Base-by-base conservation (phyloP, 306 rosid species). In the Trichosanthes cucumerina region DNA sequence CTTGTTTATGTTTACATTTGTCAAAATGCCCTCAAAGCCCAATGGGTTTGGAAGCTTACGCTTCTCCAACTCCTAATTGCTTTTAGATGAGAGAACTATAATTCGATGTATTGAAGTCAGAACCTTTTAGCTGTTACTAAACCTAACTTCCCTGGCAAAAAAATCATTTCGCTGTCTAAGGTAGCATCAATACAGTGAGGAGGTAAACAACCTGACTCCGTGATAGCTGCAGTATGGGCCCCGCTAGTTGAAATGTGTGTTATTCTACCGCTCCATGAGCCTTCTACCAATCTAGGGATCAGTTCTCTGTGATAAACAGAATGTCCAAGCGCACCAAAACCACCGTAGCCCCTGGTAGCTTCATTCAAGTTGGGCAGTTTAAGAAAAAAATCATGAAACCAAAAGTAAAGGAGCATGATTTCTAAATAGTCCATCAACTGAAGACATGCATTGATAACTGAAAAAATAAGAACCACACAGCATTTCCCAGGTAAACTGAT, bases 261-360 rank as follows among this genome's bases (percentile, higher is more conserved):
- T 78, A 95, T 88, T 72, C 82, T 78, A 63, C 88, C 93, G 50
- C 82, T 84, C 98, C 97, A 95, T 13, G 93, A 81, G 79, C 93
- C 99, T 87, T 87, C 86, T 59, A 92, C 99, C 85, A 92, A 79
- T 81, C 91, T 89, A 79, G 99, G 99, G 24, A 88, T 34, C 76
- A 92, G 79, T 78, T 95, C 97, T 83, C 93, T 89, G 46, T 80
- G 84, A 86, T 90, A 95, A 66, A 90, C 89, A 18, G 92, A 87
- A 84, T 95, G 99, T 76, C 99, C 99, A 80, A 95, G 99, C 10
- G 99, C 91, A 79, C 97, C 99, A 85, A 95, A 95, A 60, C 97
- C 99, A 56, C 99, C 99, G 79, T 92, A 95, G 80, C 99, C 99
- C 97, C 98, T 95, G 96, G 85, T 85, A 84, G 86, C 95, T 92